Base-by-base conservation (phyloP, 768 basidiomycete genomes). In the Rhodocollybia butyracea region DNA sequence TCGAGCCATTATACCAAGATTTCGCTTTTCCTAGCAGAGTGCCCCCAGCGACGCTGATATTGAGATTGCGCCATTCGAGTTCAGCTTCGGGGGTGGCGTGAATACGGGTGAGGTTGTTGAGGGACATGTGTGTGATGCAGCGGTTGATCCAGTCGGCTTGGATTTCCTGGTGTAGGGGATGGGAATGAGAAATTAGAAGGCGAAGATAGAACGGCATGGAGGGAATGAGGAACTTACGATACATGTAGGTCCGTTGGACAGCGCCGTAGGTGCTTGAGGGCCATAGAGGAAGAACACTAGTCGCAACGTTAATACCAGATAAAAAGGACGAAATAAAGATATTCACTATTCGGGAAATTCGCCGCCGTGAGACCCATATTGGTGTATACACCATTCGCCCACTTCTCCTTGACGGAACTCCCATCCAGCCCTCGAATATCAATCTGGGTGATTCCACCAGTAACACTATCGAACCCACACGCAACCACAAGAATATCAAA, bases 301-400 rank as follows among this genome's bases (percentile, higher is more conserved):
- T n/a, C n/a, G n/a, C n/a, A n/a, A n/a, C n/a, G n/a, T n/a, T n/a
- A n/a, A 64, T 3, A 61, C 66, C 6, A 63, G 64, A 5, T 63
- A 63, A 15, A 12, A 63, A 5, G 66, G 66, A 21, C 63, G 63
- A 2, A 63, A 64, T 45, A 62, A 66, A 11, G 56, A 48, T 46
- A 60, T 63, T 54, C 64, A 67, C 66, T 66, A 62, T 41, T 67
- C 66, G 0, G 64, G 66, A 43, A 54, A 67, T 17, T 57, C 54
- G 63, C 50, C 3, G 51, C 54, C 13, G 58, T 55, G 60, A 66
- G n/a, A 22, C 66, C 66, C 13, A 67, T 55, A 50, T 67, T 63
- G 10, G 66, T 67, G 2, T 57, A 51, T 13, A 64, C 46, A 1
- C 59, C 57, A n/a, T 58, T 61, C 8, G 13, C 41, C 66, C 65